A percentile compares a stretch with the other conserved stretches of the same genome.
Conservation (phyloP, 2,329 filamentous ascomycete genomes). For the Penicillium palitans region DNA sequence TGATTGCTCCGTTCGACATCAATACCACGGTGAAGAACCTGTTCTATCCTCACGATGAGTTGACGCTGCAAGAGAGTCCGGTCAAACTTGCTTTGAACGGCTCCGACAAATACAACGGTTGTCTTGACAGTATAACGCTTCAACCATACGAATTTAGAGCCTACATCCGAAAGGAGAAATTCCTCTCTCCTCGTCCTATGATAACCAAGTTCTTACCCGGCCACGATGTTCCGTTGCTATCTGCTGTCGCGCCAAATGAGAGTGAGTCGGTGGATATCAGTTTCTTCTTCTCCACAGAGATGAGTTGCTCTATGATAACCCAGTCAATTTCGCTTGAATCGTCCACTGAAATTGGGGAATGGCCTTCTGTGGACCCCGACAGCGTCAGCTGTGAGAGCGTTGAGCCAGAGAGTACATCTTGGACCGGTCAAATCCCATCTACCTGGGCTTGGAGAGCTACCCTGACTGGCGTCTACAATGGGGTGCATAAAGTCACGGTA, state of each 20-base stretch:
- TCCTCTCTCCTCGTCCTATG: conserved; percentile 55
- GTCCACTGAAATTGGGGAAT: conserved; percentile 49
- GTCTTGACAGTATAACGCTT: conserved; percentile 55
- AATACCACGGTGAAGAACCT: conserved; percentile 61
- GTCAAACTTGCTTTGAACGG: conserved; percentile 51
- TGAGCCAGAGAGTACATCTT: conserved; percentile 34
- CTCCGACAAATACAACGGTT: conserved; percentile 55
- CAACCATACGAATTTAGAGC: conserved; percentile 60
- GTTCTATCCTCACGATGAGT: conserved; percentile 62
- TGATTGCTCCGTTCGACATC: conserved; percentile 58
- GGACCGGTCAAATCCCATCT: conserved; percentile 56
- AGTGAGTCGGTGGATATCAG: conserved; percentile 53
- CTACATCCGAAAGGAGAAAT: conserved; percentile 57
- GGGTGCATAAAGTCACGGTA: conserved; percentile 60
- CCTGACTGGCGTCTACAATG: conserved; percentile 59
- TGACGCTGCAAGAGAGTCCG: conserved; percentile 51
- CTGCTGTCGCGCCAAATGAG: conserved; percentile 44
- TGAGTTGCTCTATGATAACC: conserved; percentile 60
- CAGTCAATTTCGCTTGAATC: conserved; percentile 55
- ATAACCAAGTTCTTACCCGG: conserved; percentile 62
- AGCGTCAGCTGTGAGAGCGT: conserved; percentile 51
- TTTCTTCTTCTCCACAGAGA: conserved; percentile 60
- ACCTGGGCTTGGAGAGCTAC: conserved; percentile 56
- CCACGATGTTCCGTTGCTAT: conserved; percentile 59
- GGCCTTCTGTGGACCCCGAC: conserved; percentile 46